Evolutionary conservation across 768 basidiomycete genomes (phyloP).

Genomic region (Tremella mesenterica): DNA sequence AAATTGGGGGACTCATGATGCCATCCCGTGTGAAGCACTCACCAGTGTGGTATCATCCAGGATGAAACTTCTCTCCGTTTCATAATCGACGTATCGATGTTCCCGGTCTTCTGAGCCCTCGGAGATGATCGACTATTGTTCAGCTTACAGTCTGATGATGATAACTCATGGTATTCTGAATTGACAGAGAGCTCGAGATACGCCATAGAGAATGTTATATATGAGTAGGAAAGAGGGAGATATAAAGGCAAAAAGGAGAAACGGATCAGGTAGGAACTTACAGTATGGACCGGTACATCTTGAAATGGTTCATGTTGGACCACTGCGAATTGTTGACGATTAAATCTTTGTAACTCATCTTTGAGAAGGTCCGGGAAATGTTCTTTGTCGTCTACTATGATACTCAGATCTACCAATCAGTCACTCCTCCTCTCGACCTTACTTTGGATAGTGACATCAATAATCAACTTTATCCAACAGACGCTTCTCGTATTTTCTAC

Average conservation of each 20-base stretch:
- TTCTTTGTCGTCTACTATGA: conserved; percentile 77
- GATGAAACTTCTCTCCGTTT: conserved; percentile 64
- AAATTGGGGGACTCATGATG: neutral
- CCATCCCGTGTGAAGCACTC: neutral
- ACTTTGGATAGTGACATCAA: no score
- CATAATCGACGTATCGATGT: conserved; percentile 74
- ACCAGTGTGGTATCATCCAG: conserved; percentile 83
- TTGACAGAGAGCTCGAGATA: no score
- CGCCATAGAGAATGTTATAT: conserved; percentile 62
- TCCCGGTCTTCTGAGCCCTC: conserved; percentile 47
- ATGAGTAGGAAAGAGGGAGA: neutral
- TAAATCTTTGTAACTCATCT: no score
- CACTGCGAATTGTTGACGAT: conserved; percentile 75
- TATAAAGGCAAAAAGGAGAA: conserved; percentile 33
- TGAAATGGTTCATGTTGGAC: conserved; percentile 69
- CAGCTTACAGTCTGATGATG: neutral
- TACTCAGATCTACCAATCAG: conserved; percentile 68
- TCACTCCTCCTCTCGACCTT: conserved; percentile 4
- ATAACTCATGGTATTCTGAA: no score
- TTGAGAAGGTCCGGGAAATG: conserved; percentile 68
- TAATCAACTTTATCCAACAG: no score
- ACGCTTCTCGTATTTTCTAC: no score
- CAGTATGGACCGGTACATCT: conserved; percentile 53
- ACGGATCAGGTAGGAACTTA: no score
- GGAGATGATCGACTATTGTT: conserved; percentile 52